Conservation (phyloP, 2,329 filamentous ascomycete species). For the Colletotrichum liriopes region DNA sequence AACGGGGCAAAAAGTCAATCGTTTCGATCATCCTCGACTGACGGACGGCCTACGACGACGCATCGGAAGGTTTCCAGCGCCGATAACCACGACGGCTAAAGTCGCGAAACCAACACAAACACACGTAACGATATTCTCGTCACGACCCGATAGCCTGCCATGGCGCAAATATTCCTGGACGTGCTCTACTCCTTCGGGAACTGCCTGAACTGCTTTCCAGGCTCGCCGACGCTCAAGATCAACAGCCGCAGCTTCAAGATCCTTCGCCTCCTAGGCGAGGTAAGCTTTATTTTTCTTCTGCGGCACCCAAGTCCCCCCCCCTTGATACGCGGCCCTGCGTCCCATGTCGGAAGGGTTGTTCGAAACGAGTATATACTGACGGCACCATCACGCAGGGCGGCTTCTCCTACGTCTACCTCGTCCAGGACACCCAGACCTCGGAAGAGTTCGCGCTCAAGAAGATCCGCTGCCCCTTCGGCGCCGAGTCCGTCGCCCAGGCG, state of each 20-base stretch:
- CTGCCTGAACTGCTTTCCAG: slow-evolving; percentile 97
- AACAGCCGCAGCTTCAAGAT: slow-evolving; percentile 97
- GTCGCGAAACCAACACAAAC: background rate
- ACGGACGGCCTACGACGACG: background rate
- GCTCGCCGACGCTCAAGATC: slow-evolving; percentile 94
- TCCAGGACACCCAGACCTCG: slow-evolving; percentile 88
- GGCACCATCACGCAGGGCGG: slow-evolving; percentile 76
- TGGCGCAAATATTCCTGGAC: slow-evolving; percentile 90
- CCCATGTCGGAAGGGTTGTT: background rate
- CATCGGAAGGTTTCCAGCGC: background rate
- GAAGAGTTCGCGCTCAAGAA: slow-evolving; percentile 97
- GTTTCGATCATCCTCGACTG: background rate
- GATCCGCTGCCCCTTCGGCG: slow-evolving; percentile 97
- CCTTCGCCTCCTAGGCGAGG: slow-evolving; percentile 91
- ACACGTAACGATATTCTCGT: background rate
- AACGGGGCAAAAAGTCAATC: background rate
- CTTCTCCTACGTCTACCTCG: slow-evolving; percentile 99
- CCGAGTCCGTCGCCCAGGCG: slow-evolving; percentile 94
- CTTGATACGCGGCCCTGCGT: background rate
- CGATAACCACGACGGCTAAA: background rate
- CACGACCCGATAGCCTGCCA: slow-evolving; percentile 53
- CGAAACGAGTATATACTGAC: background rate
- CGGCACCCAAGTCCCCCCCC: background rate
- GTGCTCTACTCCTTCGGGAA: slow-evolving; percentile 92
- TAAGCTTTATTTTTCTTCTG: slow-evolving; percentile 56